Base-by-base conservation (phyloP, 1,284 basidiomycete species). In the Pascua guehoae region DNA sequence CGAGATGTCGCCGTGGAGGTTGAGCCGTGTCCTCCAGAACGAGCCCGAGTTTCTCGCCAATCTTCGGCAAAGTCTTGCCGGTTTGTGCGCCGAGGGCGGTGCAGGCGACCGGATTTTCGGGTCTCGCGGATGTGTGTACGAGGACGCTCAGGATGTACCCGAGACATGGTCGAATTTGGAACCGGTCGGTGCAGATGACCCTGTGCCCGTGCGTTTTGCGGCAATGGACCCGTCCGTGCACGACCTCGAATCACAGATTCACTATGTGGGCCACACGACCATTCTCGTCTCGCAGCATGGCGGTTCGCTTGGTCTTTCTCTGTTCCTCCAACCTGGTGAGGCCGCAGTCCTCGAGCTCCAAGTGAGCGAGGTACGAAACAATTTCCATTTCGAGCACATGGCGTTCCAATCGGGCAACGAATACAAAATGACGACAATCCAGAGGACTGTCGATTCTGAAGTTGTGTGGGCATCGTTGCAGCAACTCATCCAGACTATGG, bases 371-470 rank as follows among this genome's bases (percentile, higher is more conserved):
- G 67, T 70, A 9, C 11, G 8, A 4, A 65, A 65, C 8, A 73
- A 71, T 55, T 67, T 47, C 49, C 74, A 75, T 57, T 76, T 76
- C 51, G 62, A 76, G 60, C 72, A 75, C 52, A 69, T 76, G 66
- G 52, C 52, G 10, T 17, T 16, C 9, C 52, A 72, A 61, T 67
- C 68, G 57, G 66, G 67, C 8, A 57, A 67, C 41, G 49, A 59
- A 12, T 71, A 72, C 51, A 59, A 66, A 41, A 12, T 54, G 17
- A 4, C 69, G 40, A 5, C 41, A n/a, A 69, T 68, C 8, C 17
- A 51, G 11, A 48, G 53, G 53, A 38, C 50, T 41, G 68, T 72
- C 44, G 60, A 70, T 61, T 59, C 68, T 10, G 62, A 72, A 51
- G 61, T 56, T 49, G 73, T 66, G 62, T 71, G 68, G 67, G n/a